These are phyloP conservation scores for Shiraia sp. DNA, from an alignment of 2,329 filamentous ascomycete species.

Conservation along the genomic window DNA sequence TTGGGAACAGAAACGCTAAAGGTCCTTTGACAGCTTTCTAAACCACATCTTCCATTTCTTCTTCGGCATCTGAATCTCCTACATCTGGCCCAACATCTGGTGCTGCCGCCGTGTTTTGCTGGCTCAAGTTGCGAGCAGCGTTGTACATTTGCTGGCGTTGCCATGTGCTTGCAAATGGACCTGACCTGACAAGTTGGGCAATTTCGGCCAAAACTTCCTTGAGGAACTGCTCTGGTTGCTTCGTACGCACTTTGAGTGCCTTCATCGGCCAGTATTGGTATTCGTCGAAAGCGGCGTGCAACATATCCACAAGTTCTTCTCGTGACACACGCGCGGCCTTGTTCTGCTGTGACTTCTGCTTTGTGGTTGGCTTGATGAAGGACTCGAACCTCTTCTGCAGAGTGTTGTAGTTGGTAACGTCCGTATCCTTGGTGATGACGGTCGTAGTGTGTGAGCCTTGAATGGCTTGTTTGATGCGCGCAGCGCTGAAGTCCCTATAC, in stretches of 20 bases:
- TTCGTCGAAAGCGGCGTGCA: conserved; percentile 81
- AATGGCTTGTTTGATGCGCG: conserved; percentile 53
- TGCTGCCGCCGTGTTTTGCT: conserved; percentile 31
- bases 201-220: conserved; percentile 83
- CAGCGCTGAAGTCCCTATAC: conserved; percentile 47
- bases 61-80: conserved; percentile 68
- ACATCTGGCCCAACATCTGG: conserved; percentile 53
- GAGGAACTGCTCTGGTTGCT: conserved; percentile 92
- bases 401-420: conserved; percentile 28
- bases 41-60: conserved; percentile 79
- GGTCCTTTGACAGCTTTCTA: conserved; percentile 9
- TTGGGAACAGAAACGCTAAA: background rate
- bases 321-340: conserved; percentile 90
- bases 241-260: conserved; percentile 73
- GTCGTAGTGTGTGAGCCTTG: conserved; percentile 35
- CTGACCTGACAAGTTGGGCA: conserved; percentile 79
- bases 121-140: conserved; percentile 49
- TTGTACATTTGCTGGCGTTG: conserved; percentile 72
- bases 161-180: conserved; percentile 85
- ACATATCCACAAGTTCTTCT: conserved; percentile 81
- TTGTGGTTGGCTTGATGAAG: conserved; percentile 32
- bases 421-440: conserved; percentile 33
- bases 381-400: conserved; percentile 38
- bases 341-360: conserved; percentile 50
- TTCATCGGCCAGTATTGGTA: conserved; percentile 96